These are phyloP conservation scores for Cyclotella kingstonii DNA, from an alignment of 108 stramenopile genomes.

Conservation along the genomic window DNA sequence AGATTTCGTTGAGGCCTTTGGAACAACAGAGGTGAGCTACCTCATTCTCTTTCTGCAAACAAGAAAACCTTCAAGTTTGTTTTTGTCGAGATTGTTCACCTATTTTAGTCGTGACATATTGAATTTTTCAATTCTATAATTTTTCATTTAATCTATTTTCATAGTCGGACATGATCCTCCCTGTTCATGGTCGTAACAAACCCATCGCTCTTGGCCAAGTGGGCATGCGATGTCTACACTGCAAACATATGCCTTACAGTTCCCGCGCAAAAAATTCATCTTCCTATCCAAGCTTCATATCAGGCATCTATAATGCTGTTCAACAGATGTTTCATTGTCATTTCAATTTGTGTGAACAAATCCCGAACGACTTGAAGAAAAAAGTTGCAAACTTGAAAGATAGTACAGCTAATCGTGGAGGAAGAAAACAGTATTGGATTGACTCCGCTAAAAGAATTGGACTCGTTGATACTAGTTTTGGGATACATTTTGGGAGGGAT, in stretches of 20 bases:
- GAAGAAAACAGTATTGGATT: constrained; percentile 88
- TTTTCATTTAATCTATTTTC: background rate
- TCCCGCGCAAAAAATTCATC: constrained; percentile 72
- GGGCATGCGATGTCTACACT: constrained; percentile 83
- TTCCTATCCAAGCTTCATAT: constrained; percentile 75
- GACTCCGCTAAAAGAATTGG: constrained; percentile 83
- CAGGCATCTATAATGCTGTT: constrained; percentile 83
- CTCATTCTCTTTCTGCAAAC: too few species aligned
- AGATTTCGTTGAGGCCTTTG: constrained; percentile 83
- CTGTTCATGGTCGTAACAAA: constrained; percentile 87
- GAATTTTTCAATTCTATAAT: too few species aligned
- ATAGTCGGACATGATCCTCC: constrained; percentile 58
- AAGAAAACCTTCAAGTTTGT: background rate
- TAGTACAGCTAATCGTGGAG: constrained; percentile 68
- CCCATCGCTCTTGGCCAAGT: constrained; percentile 85
- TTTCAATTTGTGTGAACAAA: constrained; percentile 63
- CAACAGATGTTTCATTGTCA: constrained; percentile 89
- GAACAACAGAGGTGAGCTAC: constrained; percentile 58
- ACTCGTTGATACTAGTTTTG: constrained; percentile 72
- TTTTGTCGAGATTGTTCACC: background rate
- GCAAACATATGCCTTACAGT: constrained; percentile 65
- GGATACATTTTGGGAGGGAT: constrained; percentile 81
- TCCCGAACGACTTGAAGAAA: constrained; percentile 59
- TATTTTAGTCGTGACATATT: too few species aligned
- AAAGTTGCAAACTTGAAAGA: constrained; percentile 65